A percentile compares a stretch with the other conserved stretches of the same genome.
These are phyloP conservation scores for Cyclocybe aegerita DNA, from an alignment of 768 basidiomycete species.

Conservation along the genomic window DNA sequence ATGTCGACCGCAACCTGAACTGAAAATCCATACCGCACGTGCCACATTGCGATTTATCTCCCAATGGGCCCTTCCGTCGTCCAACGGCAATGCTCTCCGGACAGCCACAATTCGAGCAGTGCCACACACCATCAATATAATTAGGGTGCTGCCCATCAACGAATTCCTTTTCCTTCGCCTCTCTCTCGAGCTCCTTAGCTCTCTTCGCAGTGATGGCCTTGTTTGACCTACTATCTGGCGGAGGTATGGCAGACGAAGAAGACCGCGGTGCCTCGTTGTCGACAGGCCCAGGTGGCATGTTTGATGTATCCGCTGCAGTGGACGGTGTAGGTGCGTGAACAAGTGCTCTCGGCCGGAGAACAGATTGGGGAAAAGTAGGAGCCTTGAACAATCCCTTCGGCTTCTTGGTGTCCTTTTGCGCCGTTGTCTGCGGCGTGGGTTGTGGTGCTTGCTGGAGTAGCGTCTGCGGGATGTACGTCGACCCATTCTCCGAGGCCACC, in stretches of 20 bases:
- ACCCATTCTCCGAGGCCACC: conserved; percentile 90
- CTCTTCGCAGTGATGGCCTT: conserved; percentile 57
- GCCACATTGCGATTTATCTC: conserved; percentile 89
- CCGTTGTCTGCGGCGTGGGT: conserved; percentile 28
- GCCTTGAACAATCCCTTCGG: conserved; percentile 73
- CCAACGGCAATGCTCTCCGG: conserved; percentile 86
- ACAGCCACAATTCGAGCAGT: conserved; percentile 93
- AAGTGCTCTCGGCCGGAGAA: conserved; percentile 61
- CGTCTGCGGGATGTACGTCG: conserved; percentile 50
- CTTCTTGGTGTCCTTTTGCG: conserved; percentile 58
- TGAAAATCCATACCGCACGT: conserved; percentile 71
- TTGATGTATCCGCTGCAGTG: conserved; percentile 65
- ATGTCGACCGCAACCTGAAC: conserved; percentile 1
- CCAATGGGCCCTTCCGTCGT: conserved; percentile 84
- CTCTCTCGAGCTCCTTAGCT: conserved; percentile 72
- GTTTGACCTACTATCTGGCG: conserved; percentile 47
- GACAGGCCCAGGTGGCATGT: conserved; percentile 51
- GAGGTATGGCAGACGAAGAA: conserved; percentile 26
- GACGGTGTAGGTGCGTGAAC: conserved; percentile 61
- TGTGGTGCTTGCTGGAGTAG: conserved; percentile 31
- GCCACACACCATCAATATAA: conserved; percentile 85
- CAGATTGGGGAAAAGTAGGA: conserved; percentile 52
- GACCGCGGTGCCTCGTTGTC: conserved; percentile 59
- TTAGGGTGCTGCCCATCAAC: conserved; percentile 82
- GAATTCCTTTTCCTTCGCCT: conserved; percentile 83